Evolutionary conservation across 2,329 filamentous ascomycete genomes (phyloP).

Genomic region (Paecilomyces sp.): DNA sequence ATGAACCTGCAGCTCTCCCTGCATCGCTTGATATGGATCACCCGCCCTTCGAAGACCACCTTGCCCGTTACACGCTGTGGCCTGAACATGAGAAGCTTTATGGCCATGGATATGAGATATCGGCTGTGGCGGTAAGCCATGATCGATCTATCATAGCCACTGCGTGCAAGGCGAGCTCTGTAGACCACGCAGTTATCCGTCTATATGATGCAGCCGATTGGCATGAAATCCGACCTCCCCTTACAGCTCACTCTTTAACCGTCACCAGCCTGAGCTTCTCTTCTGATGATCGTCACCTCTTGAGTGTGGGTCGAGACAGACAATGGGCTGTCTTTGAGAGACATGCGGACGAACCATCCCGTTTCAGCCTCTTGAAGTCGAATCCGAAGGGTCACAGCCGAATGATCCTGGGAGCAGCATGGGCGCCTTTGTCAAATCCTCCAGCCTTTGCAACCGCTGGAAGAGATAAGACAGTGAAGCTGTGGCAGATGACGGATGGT

Average conservation of each 20-base stretch:
- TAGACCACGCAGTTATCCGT: conserved; percentile 90
- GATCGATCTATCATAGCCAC: conserved; percentile 75
- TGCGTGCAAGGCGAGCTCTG: conserved; percentile 83
- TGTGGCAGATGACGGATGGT: conserved; percentile 50
- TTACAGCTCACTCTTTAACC: conserved; percentile 81
- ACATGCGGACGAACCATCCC: conserved; percentile 24
- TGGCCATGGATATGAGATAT: conserved; percentile 96
- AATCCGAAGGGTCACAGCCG: conserved; percentile 82
- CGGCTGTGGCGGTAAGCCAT: conserved; percentile 70
- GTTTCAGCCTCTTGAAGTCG: conserved; percentile 54
- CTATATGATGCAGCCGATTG: conserved; percentile 81
- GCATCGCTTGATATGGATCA: conserved; percentile 52
- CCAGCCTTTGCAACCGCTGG: conserved; percentile 76
- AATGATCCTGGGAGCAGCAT: conserved; percentile 86
- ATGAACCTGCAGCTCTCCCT: conserved; percentile 13
- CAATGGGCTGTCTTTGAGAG: conserved; percentile 80
- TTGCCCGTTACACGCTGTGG: conserved; percentile 88
- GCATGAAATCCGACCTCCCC: conserved; percentile 77
- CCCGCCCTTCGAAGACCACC: conserved; percentile 82
- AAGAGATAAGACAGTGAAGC: conserved; percentile 74
- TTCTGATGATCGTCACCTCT: conserved; percentile 60
- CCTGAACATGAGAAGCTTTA: conserved; percentile 95
- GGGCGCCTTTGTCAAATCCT: conserved; percentile 53
- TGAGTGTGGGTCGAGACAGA: conserved; percentile 86
- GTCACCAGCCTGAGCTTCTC: conserved; percentile 79